Evolutionary conservation across 352 stramenopile genomes (phyloP).

Genomic region (Pythium rishiriense): DNA sequence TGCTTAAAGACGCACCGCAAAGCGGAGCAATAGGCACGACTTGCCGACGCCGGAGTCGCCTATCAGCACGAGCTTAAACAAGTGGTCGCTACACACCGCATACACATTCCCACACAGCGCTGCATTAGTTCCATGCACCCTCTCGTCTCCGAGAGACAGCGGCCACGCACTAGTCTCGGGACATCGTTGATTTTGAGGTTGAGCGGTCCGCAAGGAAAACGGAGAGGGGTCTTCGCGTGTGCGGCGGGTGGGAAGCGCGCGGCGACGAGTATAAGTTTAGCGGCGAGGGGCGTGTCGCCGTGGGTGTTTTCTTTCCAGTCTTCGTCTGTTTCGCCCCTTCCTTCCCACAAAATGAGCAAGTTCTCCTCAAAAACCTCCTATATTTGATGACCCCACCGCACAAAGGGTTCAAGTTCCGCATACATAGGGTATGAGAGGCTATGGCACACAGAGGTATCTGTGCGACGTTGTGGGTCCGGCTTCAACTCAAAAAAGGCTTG

Average conservation of each 20-base stretch:
- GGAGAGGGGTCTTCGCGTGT: constrained; percentile 5
- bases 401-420: constrained; percentile 9
- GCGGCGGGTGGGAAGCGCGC: neutral
- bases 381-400: constrained; percentile 13
- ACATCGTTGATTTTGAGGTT: constrained; percentile 45
- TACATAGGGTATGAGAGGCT: neutral
- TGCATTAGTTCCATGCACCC: neutral
- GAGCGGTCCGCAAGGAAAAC: neutral
- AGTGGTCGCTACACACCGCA: constrained; percentile 75
- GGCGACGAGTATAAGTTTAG: constrained; percentile 11
- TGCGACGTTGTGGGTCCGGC: constrained; percentile 5
- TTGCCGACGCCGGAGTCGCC: constrained; percentile 98
- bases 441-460: constrained; percentile 7
- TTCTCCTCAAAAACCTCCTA: constrained; percentile 22
- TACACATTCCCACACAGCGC: too few relatives aligned
- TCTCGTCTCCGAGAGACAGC: neutral
- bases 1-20: constrained; percentile 76
- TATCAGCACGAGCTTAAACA: constrained; percentile 99
- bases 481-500: too few relatives aligned
- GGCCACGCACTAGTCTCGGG: constrained; percentile 68
- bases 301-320: constrained; percentile 21
- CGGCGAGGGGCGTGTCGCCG: neutral
- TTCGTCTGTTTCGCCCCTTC: constrained; percentile 26
- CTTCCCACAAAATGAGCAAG: constrained; percentile 13
- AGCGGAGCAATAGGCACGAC: constrained; percentile 97